These are phyloP conservation scores for Discostella stelligera DNA, from an alignment of 352 stramenopile genomes.

Conservation along the genomic window DNA sequence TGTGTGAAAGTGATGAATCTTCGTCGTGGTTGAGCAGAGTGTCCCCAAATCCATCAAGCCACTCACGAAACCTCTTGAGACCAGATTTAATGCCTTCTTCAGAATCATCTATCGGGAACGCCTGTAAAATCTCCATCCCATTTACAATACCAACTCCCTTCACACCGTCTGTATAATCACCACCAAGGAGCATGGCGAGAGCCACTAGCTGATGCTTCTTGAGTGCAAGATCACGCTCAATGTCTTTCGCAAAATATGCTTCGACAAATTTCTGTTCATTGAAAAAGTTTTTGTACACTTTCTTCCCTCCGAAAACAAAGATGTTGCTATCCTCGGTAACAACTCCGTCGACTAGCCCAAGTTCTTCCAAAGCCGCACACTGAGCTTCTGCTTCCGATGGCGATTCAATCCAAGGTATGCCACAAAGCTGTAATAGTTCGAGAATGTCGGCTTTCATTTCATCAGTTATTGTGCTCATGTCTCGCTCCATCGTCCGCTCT, in stretches of 20 bases:
- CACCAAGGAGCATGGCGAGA: conserved; percentile 90
- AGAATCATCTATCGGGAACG: conserved; percentile 73
- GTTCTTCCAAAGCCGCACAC: conserved; percentile 93
- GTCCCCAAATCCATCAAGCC: conserved; percentile 84
- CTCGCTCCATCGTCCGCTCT: conserved; percentile 74
- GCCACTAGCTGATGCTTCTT: conserved; percentile 88
- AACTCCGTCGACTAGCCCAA: conserved; percentile 95
- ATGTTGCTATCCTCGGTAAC: conserved; percentile 97
- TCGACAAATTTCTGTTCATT: conserved; percentile 98
- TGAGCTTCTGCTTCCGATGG: conserved; percentile 99
- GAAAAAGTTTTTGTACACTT: conserved; percentile 99
- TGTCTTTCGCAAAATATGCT: conserved; percentile 92
- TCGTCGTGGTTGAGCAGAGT: conserved; percentile 62
- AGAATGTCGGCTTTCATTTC: conserved; percentile 98
- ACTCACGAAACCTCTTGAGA: conserved; percentile 85
- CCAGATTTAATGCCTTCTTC: conserved; percentile 70
- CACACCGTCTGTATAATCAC: conserved; percentile 93
- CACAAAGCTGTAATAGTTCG: conserved; percentile 93
- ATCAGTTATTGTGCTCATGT: conserved; percentile 93
- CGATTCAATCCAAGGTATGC: conserved; percentile 97
- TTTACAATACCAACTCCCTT: conserved; percentile 90
- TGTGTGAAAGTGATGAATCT: conserved; percentile 72
- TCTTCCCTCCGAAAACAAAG: conserved; percentile 92
- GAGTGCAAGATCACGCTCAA: conserved; percentile 90
- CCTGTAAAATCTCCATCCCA: conserved; percentile 87